A percentile compares a stretch with the other conserved stretches of the same genome.
Conservation (phyloP, 106 monocot genomes). For the Acorus calamus region DNA sequence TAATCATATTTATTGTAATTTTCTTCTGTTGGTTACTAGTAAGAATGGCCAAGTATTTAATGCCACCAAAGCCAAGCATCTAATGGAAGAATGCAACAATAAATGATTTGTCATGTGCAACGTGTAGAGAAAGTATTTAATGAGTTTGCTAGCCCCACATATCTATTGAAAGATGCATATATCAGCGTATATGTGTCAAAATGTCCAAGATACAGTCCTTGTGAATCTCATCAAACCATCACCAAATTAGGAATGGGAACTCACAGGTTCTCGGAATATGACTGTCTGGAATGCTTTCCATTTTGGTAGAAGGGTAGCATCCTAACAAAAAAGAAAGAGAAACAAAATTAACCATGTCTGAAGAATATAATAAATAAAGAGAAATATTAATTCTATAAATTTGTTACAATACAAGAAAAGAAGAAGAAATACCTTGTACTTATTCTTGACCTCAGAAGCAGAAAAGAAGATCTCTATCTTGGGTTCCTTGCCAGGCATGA, state of each 20-base stretch:
- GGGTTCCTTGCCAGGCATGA: conserved; percentile 9
- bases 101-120: no score
- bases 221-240: background rate
- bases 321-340: conserved; percentile 18
- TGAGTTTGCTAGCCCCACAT: no score
- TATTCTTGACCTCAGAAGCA: conserved; percentile 47
- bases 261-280: conserved; percentile 51
- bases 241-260: conserved; percentile 1
- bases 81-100: no score
- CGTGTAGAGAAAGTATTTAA: no score
- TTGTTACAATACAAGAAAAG: background rate
- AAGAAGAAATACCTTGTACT: conserved; percentile 49
- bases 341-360: background rate
- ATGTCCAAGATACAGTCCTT: background rate
- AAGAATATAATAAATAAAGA: background rate
- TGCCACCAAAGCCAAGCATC: no score
- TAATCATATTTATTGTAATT: no score
- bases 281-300: conserved; percentile 68
- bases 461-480: conserved; percentile 28
- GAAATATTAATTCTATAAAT: background rate
- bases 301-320: conserved; percentile 46
- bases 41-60: no score
- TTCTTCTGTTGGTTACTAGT: no score
- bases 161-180: no score
- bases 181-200: background rate